phyloP scores from a whole-genome alignment of 192 early-diverging fungal species.

The Chytriomyces hyalinus region DNA sequence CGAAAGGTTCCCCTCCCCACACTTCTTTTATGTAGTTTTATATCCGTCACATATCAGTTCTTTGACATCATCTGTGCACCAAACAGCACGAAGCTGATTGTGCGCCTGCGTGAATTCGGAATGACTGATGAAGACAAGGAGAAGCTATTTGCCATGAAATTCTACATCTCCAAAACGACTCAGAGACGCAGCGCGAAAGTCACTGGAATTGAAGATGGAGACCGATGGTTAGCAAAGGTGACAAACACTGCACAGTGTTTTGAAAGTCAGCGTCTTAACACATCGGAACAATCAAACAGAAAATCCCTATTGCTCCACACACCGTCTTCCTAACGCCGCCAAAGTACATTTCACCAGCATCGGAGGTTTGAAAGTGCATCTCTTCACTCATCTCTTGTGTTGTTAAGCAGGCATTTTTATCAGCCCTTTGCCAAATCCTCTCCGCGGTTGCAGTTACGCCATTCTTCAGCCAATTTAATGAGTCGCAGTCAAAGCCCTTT shows the following conservation, averaged over 20 bases:
- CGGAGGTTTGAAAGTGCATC: neutral
- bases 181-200: constrained; percentile 12
- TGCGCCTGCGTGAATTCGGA: constrained; percentile 64
- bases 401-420: too few species aligned
- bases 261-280: too few species aligned
- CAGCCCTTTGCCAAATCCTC: neutral
- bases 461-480: neutral
- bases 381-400: too few species aligned
- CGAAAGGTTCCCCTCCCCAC: neutral
- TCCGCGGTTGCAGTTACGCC: neutral
- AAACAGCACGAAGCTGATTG: constrained; percentile 40
- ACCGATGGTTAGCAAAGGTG: constrained; percentile 8
- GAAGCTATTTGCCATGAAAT: constrained; percentile 72
- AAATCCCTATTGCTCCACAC: constrained; percentile 69
- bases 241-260: too few species aligned
- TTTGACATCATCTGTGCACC: neutral
- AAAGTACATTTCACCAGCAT: constrained; percentile 35
- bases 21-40: neutral
- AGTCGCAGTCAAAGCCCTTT: neutral
- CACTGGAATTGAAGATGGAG: neutral
- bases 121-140: constrained; percentile 79
- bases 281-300: constrained; percentile 40
- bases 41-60: neutral
- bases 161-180: constrained; percentile 79
- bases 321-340: constrained; percentile 73